Evolutionary conservation across 768 basidiomycete genomes (phyloP), one percentile per base, ranked within the genome.

Genomic region (Galerina sulciceps): DNA sequence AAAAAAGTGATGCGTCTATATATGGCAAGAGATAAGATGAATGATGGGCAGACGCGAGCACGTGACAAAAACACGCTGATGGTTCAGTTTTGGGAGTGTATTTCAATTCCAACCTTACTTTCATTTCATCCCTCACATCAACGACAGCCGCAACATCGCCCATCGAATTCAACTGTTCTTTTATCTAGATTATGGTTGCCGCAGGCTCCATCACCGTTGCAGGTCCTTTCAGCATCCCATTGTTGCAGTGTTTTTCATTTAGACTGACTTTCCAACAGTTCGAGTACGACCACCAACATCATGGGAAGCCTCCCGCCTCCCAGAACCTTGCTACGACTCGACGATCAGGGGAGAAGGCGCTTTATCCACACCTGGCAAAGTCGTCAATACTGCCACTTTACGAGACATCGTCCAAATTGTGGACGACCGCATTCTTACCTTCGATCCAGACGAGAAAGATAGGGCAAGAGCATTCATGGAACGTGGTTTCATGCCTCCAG

Each of bases 391-490:
- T 11, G 76, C 86, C n/a, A 76, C 81, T 37, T 80, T 91, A 63
- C 85, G 89, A 55, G 85, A 91, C 62, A 85, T 94, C 63, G 85
- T 94, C 53, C 93, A 96, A 73, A 86, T 96, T 50, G 84, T 96
- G 60, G 96, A 99, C 75, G 93, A 96, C 78, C 87, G 95, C 55
- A 93, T 96, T 67, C 81, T 99, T 59, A 94, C 93, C 13, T 99
- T 99, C 69, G 97, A 99, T 73, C 95, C 96, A 36, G 90, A 93
- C 59, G 94, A 97, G 75, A 89, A 88, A 72, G 91, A 96, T 76
- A 85, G 79, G 60, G 83, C 90, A 23, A 82, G 82, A 38, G 85
- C 92, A 1, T 94, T 96, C 71, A 81, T 91, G 59, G 91, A 94
- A 70, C 84, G 91, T 14, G 93, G 93, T 8, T 93, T 93, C 67